A percentile compares a stretch with the other conserved stretches of the same genome.
phyloP scores from a whole-genome alignment of 495 filamentous ascomycete species.

The Friedmanniomyces endolithicus region DNA sequence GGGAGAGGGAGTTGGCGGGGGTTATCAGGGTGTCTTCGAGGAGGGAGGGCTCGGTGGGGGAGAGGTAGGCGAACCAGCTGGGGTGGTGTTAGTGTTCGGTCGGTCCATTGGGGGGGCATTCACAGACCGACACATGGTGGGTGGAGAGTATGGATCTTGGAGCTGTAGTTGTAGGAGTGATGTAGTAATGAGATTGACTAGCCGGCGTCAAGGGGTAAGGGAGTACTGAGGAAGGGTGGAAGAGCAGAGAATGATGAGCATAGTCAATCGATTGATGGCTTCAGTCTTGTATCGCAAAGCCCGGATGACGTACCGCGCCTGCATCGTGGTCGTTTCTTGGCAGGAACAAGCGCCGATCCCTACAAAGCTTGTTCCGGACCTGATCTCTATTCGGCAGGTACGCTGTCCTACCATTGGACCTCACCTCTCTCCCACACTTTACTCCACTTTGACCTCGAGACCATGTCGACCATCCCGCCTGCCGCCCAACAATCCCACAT shows the following conservation, averaged over 20 bases:
- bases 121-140: slow-evolving; percentile 18
- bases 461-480: slow-evolving; percentile 31
- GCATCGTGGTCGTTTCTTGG: background rate
- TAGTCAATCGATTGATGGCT: no score
- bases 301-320: no score
- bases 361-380: background rate
- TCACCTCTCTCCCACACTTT: no score
- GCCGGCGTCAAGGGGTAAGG: no score
- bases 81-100: slow-evolving; percentile 2
- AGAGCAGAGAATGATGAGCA: no score
- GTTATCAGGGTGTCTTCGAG: slow-evolving; percentile 30
- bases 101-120: background rate
- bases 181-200: background rate
- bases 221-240: no score
- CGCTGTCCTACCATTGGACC: no score
- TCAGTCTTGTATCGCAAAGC: no score
- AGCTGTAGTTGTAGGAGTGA: background rate
- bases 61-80: slow-evolving; percentile 33
- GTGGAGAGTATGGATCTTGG: background rate
- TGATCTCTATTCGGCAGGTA: no score
- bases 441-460: no score
- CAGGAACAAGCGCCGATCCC: background rate
- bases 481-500: slow-evolving; percentile 25
- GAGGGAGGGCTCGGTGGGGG: slow-evolving; percentile 27
- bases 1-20: slow-evolving; percentile 32